Evolutionary conservation across 2,329 filamentous ascomycete genomes (phyloP), one percentile per base, ranked within the genome.

Genomic region (Thermoascus crustaceus): DNA sequence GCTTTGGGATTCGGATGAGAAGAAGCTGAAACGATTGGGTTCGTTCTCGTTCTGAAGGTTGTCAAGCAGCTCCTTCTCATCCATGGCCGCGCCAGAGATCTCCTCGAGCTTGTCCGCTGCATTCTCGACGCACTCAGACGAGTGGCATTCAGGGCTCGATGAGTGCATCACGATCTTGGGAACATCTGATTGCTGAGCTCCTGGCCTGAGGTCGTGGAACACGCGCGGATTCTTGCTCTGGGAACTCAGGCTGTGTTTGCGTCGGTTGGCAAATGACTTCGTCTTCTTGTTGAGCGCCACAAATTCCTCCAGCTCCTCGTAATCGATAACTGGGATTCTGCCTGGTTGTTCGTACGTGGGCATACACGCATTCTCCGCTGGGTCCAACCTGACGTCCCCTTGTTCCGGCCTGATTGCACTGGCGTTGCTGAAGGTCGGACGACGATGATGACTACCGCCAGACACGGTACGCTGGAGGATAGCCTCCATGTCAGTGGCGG

Each of bases 221-320:
- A 77, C 60, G 26, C 71, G 67, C 3, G 66, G 64, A 5, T 67
- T 60, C 16, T 68, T 66, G 36, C 57, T 64, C 39, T 68, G 72
- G 32, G 67, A 72, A 48, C 69, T 73, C 11, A 71, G 58, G 39
- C 65, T 67, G 14, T 66, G 54, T 38, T 61, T 66, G 38, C 62
- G 60, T 22, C 51, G 47, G 30, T 41, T 48, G 17, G 43, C 39
- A 14, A 44, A 20, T 16, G 48, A 67, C 68, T 52, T 69, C 61
- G 50, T 76, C 73, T 60, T 54, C 34, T 58, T 58, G 40, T 54
- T 71, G 30, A 82, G 71, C 34, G 75, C 77, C 20, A 96, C 83
- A 50, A 95, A 96, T 48, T 86, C 85, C 58, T 98, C 89, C 20
- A 98, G 71, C 46, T 88, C 88, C 53, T 96, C 88, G 50, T 89